Conservation (phyloP, 306 rosid species). For the Notholithocarpus densiflorus region DNA sequence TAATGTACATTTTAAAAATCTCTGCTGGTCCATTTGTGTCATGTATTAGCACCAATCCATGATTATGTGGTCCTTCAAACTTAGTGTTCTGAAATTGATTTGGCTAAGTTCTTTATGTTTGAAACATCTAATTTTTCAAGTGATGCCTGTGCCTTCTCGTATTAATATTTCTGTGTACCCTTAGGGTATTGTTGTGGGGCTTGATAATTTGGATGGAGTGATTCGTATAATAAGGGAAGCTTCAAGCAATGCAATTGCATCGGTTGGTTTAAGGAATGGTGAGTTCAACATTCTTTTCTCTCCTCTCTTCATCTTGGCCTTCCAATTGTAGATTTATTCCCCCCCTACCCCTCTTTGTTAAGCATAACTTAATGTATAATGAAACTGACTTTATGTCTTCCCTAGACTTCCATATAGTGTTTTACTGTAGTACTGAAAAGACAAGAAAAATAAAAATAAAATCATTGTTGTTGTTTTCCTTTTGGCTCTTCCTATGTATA, state of each 20-base stretch:
- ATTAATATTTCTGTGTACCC: slow-evolving; percentile 15
- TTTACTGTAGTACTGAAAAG: background rate
- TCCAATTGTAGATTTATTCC: background rate
- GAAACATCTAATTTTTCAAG: background rate
- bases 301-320: slow-evolving; percentile 11
- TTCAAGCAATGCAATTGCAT: slow-evolving; percentile 67
- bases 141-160: background rate
- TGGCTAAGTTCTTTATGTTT: background rate
- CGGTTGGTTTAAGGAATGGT: slow-evolving; percentile 67
- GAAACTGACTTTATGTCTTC: background rate
- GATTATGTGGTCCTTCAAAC: background rate
- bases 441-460: background rate
- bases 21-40: background rate
- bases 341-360: background rate
- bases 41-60: background rate
- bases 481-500: too few relatives aligned
- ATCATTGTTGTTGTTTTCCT: too few relatives aligned
- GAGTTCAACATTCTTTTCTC: slow-evolving; percentile 26
- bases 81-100: background rate
- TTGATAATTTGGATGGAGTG: slow-evolving; percentile 81
- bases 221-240: slow-evolving; percentile 65
- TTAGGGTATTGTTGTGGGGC: slow-evolving; percentile 86
- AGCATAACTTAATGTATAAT: too few relatives aligned
- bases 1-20: background rate
- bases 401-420: background rate